These are phyloP conservation scores for Ramularia collo-cygni DNA, from an alignment of 2,329 filamentous ascomycete genomes.

Conservation along the genomic window DNA sequence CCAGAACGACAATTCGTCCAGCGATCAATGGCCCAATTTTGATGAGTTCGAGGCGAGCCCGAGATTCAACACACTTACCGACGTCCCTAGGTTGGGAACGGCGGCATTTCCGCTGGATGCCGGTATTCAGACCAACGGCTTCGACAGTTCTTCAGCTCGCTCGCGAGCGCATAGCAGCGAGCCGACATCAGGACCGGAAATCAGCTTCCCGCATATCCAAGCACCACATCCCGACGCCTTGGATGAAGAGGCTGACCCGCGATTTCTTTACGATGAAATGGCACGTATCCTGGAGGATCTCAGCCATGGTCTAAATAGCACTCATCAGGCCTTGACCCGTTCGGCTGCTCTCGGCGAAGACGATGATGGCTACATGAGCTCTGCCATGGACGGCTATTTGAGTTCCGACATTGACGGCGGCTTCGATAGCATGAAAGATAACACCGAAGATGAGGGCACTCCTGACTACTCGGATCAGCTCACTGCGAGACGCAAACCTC, in stretches of 20 bases:
- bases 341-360: constrained; percentile 10
- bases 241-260: constrained; percentile 24
- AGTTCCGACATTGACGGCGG: constrained; percentile 16
- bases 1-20: neutral
- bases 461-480: constrained; percentile 2
- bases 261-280: constrained; percentile 25
- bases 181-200: constrained; percentile 11
- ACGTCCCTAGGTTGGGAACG: constrained; percentile 12
- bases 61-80: constrained; percentile 6
- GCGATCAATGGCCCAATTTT: constrained; percentile 16
- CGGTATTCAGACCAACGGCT: constrained; percentile 12
- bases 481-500: constrained; percentile 7
- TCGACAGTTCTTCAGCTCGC: constrained; percentile 8
- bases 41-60: constrained; percentile 14
- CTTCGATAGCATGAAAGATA: constrained; percentile 17
- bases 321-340: constrained; percentile 10
- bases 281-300: constrained; percentile 25
- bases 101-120: constrained; percentile 10
- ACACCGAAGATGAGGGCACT: constrained; percentile 14
- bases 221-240: constrained; percentile 27
- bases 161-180: constrained; percentile 14
- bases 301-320: constrained; percentile 11
- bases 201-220: constrained; percentile 25
- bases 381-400: constrained; percentile 6
- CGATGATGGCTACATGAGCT: constrained; percentile 6